Evolutionary conservation across 2,329 filamentous ascomycete genomes (phyloP).

Genomic region (Pseudogymnoascus sp.): DNA sequence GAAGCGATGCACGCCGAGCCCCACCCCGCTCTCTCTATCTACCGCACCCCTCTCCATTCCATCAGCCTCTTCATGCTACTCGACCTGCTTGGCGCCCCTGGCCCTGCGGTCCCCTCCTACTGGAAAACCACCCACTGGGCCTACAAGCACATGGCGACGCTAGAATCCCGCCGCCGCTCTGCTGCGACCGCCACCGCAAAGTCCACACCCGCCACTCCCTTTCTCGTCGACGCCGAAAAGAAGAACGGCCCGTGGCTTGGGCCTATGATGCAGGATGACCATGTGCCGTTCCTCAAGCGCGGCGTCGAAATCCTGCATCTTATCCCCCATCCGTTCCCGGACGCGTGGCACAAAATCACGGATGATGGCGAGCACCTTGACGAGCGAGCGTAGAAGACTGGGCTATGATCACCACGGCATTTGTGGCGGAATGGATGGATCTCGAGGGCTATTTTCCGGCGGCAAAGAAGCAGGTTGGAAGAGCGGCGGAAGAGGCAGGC

Average conservation of each 20-base stretch:
- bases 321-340: slow-evolving; percentile 76
- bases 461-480: background rate
- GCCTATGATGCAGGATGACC: slow-evolving; percentile 71
- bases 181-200: slow-evolving; percentile 60
- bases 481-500: background rate
- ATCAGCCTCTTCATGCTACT: slow-evolving; percentile 89
- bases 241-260: slow-evolving; percentile 43
- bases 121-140: slow-evolving; percentile 92
- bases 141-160: slow-evolving; percentile 65
- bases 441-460: slow-evolving; percentile 38
- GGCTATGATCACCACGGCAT: slow-evolving; percentile 76
- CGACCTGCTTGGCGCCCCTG: slow-evolving; percentile 69
- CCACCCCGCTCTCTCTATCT: slow-evolving; percentile 67
- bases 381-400: slow-evolving; percentile 76
- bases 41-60: slow-evolving; percentile 65
- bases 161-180: slow-evolving; percentile 68
- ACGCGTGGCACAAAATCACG: slow-evolving; percentile 76
- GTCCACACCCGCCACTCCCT: slow-evolving; percentile 41
- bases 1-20: slow-evolving; percentile 68
- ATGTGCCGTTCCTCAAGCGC: slow-evolving; percentile 79
- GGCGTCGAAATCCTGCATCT: slow-evolving; percentile 87
- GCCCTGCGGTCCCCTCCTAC: slow-evolving; percentile 73
- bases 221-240: slow-evolving; percentile 61
- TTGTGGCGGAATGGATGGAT: slow-evolving; percentile 89
- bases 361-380: slow-evolving; percentile 86